A percentile compares a stretch with the other conserved stretches of the same genome.
These are phyloP conservation scores for Vaccinium corymbosum DNA, from an alignment of 148 eudicot species.

Conservation along the genomic window DNA sequence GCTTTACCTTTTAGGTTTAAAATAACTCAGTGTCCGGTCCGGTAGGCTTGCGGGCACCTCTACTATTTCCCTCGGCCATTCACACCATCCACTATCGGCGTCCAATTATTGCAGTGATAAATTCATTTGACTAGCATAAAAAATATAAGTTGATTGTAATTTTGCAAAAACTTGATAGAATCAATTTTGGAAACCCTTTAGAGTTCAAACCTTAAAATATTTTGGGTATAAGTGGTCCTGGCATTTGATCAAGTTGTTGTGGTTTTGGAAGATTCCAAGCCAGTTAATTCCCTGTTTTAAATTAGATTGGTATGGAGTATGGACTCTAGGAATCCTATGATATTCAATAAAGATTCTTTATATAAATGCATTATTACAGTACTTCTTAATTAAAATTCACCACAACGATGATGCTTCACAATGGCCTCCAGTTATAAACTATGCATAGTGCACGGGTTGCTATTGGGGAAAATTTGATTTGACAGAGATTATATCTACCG, in stretches of 20 bases:
- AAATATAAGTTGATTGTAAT: background rate
- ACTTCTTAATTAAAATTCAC: background rate
- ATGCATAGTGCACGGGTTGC: background rate
- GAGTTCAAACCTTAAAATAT: background rate
- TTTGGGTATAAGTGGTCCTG: background rate
- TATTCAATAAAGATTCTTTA: background rate
- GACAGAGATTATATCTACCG: background rate
- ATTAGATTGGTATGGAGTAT: background rate
- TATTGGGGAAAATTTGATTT: background rate
- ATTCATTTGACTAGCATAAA: background rate
- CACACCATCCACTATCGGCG: background rate
- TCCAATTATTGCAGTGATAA: background rate
- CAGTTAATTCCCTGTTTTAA: background rate
- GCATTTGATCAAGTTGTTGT: constrained; percentile 11
- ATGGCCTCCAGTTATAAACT: background rate
- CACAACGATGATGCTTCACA: constrained; percentile 8
- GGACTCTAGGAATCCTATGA: constrained; percentile 5
- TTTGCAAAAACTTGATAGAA: background rate
- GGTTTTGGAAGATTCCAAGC: constrained; percentile 5
- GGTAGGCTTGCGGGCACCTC: background rate
- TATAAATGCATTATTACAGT: background rate
- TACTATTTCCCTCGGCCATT: background rate
- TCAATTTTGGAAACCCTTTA: background rate
- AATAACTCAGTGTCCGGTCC: no score
- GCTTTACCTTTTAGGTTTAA: background rate